Evolutionary conservation across 192 early-diverging fungal species (phyloP), one percentile per base, ranked within the genome.

Genomic region (Podila minutissima): DNA sequence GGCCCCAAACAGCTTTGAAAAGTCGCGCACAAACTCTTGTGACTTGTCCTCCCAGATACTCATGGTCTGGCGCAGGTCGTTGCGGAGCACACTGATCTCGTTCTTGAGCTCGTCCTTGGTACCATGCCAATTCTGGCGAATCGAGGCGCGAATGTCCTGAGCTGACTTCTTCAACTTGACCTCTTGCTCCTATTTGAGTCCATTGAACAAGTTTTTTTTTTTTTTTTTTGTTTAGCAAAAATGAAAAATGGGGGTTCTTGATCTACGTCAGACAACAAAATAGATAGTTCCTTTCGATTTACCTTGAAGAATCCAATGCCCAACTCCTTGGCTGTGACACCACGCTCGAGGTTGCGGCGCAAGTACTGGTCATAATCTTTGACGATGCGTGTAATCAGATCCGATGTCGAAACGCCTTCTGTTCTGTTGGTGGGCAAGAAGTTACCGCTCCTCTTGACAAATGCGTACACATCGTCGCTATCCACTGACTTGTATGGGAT

Each of bases 281-380:
- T 24, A 26, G 53, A 7, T 8, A 55, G 20, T 2, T 26, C 8
- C 17, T 7, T 10, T n/a, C n/a, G 24, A 22, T 26, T 29, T 85
- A 88, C 92, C 85, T 93, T 94, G 64, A 95, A 83, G 73, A 94
- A 95, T 6, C 90, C 89, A 67, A 95, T 91, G 71, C 93, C 93
- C 32, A 95, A 86, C 19, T 95, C 94, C 81, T 92, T 94, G 57
- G 92, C 89, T 49, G 87, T 91, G 38, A 95, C 90, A 1, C 94
- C 94, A 59, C 94, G 88, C 82, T 94, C 93, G n/a, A 95, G 84
- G 81, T 95, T 95, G 59, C 94, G 88, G 70, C 93, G 86, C 64
- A 95, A 82, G 73, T 94, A 95, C 72, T 91, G 85, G 84, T 95
- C 94, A 75, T 95, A 95, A 72, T 95, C 93, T 60, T 90, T 88